Evolutionary conservation across 1,284 basidiomycete genomes (phyloP), one percentile per base, ranked within the genome.

Genomic region (Volvariella volvacea): DNA sequence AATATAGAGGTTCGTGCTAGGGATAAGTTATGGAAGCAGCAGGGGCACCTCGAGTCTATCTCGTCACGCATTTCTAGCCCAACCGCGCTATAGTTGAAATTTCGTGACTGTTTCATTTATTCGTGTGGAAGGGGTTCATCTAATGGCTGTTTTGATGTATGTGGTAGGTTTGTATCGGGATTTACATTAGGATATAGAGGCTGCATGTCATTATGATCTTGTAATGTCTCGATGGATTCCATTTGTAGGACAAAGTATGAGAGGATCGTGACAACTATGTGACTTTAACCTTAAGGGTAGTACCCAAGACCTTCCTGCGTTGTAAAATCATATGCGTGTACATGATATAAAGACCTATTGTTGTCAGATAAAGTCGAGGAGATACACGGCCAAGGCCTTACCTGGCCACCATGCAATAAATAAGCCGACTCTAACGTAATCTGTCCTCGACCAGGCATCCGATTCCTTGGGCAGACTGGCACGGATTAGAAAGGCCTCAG

Each of bases 261-360:
- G n/a, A n/a, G n/a, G n/a, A n/a, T n/a, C n/a, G n/a, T n/a, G n/a
- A n/a, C n/a, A n/a, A n/a, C n/a, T n/a, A n/a, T n/a, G n/a, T n/a
- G n/a, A n/a, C n/a, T n/a, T n/a, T n/a, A n/a, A n/a, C n/a, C n/a
- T n/a, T n/a, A n/a, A n/a, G n/a, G n/a, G n/a, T n/a, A n/a, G n/a
- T n/a, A n/a, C n/a, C n/a, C n/a, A n/a, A n/a, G 2, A 90, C 80
- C 66, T 87, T 92, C 51, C 79, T 73, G 44, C 92, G 73, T 62
- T 92, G 91, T 48, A 68, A 73, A 42, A 92, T 82, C 92, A 96
- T 96, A 65, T 96, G 78, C 9, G 82, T 85, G 67, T 90, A 93
- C 74, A 96, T 78, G 49, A 89, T 70, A 61, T 92, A 95, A 44
- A 96, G 69, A 3, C 80, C 88, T 91, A 38, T 15, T 9, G 31